phyloP scores from a whole-genome alignment of 2,329 filamentous ascomycete species.

The Trichoderma sp. region DNA sequence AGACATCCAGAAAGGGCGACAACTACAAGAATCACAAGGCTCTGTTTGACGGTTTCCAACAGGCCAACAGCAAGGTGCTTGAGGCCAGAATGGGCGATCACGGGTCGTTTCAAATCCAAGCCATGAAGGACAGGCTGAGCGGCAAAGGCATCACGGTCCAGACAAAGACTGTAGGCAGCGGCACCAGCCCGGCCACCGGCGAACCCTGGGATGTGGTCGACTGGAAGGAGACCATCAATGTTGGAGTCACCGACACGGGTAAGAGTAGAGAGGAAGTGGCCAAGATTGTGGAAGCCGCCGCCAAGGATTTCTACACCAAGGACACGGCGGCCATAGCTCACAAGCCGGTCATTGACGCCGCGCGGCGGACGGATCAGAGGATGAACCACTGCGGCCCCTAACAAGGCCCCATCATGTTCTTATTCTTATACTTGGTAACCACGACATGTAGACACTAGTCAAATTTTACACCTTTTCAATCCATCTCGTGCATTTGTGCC shows the following conservation, averaged over 20 bases:
- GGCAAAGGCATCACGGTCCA: not conserved
- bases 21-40: not conserved
- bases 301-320: not conserved
- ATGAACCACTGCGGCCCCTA: not conserved
- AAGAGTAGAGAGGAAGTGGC: not conserved
- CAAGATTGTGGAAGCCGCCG: not conserved
- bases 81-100: constrained; percentile 6
- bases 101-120: not conserved
- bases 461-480: not conserved
- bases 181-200: not conserved
- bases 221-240: not conserved
- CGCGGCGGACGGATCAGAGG: not conserved
- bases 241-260: not conserved
- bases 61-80: not conserved
- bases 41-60: not conserved
- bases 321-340: not conserved
- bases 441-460: not conserved
- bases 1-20: not conserved
- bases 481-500: not conserved
- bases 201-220: not conserved
- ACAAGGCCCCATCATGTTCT: not conserved
- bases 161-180: not conserved
- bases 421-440: not conserved
- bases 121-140: not conserved
- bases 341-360: not conserved